Evolutionary conservation across 257 asterid genomes (phyloP), one percentile per base, ranked within the genome.

Genomic region (Handroanthus guayacan): DNA sequence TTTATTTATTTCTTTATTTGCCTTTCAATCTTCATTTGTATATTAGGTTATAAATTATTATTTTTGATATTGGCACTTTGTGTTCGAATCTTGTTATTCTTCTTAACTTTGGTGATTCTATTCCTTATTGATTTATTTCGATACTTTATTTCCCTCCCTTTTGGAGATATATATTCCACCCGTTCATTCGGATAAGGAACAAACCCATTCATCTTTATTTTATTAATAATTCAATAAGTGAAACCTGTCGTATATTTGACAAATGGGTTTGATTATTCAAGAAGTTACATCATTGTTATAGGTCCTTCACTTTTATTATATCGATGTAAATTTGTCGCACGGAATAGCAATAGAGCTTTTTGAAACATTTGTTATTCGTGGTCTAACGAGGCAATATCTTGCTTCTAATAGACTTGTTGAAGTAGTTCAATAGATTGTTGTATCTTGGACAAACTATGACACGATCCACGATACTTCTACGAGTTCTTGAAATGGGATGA

Each of bases 91-190:
- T 36, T 63, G 61, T 54, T 38, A 54, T 41, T 67, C 36, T 16
- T 54, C 17, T 13, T 2, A 69, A 55, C 78, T 80, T 80, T 80
- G 55, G 55, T 20, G 78, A 75, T 80, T 75, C 78, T 57, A 80
- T 80, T 80, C 83, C 61, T 41, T 47, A 61, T 67, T 52, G 72
- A 25, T 16, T 60, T 44, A 64, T 80, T 73, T 74, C 6, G 7
- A 16, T 16, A 20, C 57, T 61, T 62, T 52, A 18, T 47, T 66
- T 37, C 43, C 31, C 16, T 55, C 9, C 7, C 57, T 48, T 78
- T 63, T 44, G 17, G 52, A 56, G 75, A 75, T 69, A 25, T 60
- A 45, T 70, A 13, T 70, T 69, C 70, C 65, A 43, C 36, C 10
- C 10, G 5, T 39, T 64, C 37, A 12, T 39, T 64, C n/a, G 70